A percentile compares a stretch with the other conserved stretches of the same genome.
These are phyloP conservation scores for Rosa hybrid DNA, from an alignment of 331 rosid species.

Conservation along the genomic window DNA sequence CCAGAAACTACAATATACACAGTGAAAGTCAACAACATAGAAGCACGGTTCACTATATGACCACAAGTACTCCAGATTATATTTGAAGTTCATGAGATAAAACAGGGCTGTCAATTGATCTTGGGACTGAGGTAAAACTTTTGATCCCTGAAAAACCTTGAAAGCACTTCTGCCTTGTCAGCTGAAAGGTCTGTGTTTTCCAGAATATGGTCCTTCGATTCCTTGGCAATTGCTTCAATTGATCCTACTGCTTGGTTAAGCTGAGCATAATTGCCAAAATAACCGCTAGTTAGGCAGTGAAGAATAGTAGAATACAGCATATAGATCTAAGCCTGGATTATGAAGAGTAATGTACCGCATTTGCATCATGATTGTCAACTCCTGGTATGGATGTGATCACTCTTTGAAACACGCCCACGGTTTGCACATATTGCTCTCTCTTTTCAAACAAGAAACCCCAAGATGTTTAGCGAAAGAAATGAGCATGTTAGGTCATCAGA, in stretches of 20 bases:
- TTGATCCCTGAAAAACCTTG: constrained; percentile 78
- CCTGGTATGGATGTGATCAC: constrained; percentile 82
- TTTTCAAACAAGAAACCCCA: constrained; percentile 38
- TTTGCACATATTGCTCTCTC: constrained; percentile 79
- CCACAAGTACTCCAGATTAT: background rate
- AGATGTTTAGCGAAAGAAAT: background rate
- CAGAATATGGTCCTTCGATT: constrained; percentile 66
- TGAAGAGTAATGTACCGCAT: constrained; percentile 43
- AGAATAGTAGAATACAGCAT: background rate
- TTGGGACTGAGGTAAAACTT: constrained; percentile 68
- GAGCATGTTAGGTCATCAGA: background rate
- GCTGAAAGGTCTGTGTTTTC: constrained; percentile 87
- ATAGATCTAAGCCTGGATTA: background rate
- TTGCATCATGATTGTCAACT: constrained; percentile 83
- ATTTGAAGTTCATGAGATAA: background rate
- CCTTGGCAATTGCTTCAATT: constrained; percentile 77
- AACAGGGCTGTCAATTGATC: constrained; percentile 34
- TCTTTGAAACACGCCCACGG: constrained; percentile 57
- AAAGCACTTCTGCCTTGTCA: constrained; percentile 68
- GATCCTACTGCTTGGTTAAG: constrained; percentile 89
- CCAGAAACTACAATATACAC: background rate
- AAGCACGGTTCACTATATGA: background rate
- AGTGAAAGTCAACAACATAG: background rate
- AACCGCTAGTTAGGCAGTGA: background rate
- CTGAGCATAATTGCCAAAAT: constrained; percentile 44